Conservation (phyloP, 1,284 basidiomycete species). For the Coniferiporia weirii region DNA sequence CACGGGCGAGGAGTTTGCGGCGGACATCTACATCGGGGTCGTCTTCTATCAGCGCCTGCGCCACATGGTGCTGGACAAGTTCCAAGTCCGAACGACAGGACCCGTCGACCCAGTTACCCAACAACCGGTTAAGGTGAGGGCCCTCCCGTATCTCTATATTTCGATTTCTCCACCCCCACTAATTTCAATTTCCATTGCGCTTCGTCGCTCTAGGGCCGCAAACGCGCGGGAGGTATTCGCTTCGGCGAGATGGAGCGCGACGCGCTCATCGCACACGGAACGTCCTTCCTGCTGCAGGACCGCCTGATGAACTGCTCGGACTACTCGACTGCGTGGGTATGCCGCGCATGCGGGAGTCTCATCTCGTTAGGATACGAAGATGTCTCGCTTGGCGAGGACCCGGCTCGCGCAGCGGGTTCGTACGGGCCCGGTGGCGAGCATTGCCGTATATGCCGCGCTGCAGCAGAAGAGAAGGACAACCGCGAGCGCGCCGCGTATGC, state of each 20-base stretch:
- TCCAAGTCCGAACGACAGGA: conserved; percentile 97
- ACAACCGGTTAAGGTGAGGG: conserved; percentile 90
- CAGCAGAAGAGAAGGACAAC: conserved; percentile 58
- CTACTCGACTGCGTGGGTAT: conserved; percentile 98
- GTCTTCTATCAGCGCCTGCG: conserved; percentile 98
- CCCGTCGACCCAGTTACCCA: conserved; percentile 94
- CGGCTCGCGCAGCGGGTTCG: conserved; percentile 43
- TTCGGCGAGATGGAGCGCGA: conserved; percentile 99
- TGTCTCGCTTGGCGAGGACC: conserved; percentile 49
- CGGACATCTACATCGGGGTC: conserved; percentile 97
- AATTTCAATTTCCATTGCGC: conserved; percentile 4
- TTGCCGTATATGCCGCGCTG: conserved; percentile 82
- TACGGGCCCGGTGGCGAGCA: conserved; percentile 80
- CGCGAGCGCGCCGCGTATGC: conserved; percentile 49
- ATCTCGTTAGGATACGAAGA: conserved; percentile 95
- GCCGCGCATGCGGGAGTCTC: conserved; percentile 91
- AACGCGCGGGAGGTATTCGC: conserved; percentile 97
- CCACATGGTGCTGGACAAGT: conserved; percentile 99
- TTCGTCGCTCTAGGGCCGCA: conserved; percentile 70
- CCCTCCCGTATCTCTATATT: conserved; percentile 9
- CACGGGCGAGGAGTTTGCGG: conserved; percentile 96
- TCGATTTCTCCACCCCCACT: conserved; percentile 1
- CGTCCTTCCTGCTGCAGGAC: conserved; percentile 96
- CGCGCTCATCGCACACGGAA: conserved; percentile 96
- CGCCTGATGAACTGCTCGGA: conserved; percentile 99